A percentile compares a stretch with the other conserved stretches of the same genome.
Conservation (phyloP, 192 early-diverging fungal genomes). For the Geosiphon pyriformis region DNA sequence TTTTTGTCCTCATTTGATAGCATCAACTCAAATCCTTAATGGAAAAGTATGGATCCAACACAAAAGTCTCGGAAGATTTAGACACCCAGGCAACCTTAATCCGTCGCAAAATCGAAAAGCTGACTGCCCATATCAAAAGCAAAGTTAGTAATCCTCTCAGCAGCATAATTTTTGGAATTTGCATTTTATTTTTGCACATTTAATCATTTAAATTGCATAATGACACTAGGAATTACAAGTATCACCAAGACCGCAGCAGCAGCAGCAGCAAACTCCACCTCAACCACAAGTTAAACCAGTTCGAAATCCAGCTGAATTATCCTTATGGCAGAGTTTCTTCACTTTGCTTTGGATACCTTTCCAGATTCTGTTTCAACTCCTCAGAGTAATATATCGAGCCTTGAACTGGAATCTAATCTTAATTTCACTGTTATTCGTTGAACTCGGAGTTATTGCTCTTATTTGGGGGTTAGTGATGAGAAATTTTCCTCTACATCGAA, state of each 20-base stretch:
- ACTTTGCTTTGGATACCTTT: not conserved
- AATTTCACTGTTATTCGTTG: not conserved
- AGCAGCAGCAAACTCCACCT: not conserved
- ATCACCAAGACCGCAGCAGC: not conserved
- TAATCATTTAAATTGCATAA: not conserved
- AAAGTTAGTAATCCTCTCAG: not conserved
- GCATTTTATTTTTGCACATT: not conserved
- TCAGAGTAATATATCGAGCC: not conserved
- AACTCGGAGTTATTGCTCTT: conserved; percentile 1
- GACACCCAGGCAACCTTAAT: not conserved
- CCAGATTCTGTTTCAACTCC: not conserved
- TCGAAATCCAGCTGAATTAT: not conserved
- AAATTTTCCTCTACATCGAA: no score
- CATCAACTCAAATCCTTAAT: conserved; percentile 4
- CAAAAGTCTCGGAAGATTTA: conserved; percentile 5
- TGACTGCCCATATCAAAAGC: not conserved
- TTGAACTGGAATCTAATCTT: conserved; percentile 3
- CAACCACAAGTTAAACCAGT: not conserved
- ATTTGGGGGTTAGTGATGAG: conserved; percentile 10
- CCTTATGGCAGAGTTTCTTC: not conserved
- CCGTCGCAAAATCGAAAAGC: not conserved
- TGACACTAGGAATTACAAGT: not conserved
- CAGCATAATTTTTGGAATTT: not conserved
- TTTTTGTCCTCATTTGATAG: not conserved
- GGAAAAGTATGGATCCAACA: conserved; percentile 5